Percentiles rank a stretch among this genome's conserved stretches.
These are phyloP conservation scores for Dalbergia cochinchinensis DNA, from an alignment of 306 rosid species.

Conservation along the genomic window DNA sequence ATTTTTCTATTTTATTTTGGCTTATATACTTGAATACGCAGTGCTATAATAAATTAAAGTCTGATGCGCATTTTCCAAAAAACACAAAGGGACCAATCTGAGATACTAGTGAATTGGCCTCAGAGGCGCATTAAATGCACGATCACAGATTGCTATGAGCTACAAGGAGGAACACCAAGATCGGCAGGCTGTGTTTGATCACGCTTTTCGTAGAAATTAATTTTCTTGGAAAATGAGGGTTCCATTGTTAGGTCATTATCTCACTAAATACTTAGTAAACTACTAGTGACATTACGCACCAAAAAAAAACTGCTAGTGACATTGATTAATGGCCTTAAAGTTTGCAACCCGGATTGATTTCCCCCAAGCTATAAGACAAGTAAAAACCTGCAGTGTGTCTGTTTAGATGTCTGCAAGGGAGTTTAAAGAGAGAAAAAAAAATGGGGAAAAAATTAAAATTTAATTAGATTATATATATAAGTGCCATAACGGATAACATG, in stretches of 20 bases:
- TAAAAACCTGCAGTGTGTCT: slow-evolving; percentile 63
- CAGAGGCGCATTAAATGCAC: slow-evolving; percentile 55
- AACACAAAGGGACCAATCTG: slow-evolving; percentile 43
- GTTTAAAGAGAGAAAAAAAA: neutral
- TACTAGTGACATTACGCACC: slow-evolving; percentile 24
- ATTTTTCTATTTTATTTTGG: neutral
- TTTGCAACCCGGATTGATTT: slow-evolving; percentile 49
- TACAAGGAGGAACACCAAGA: slow-evolving; percentile 42
- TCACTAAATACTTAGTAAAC: slow-evolving; percentile 51
- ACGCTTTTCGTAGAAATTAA: slow-evolving; percentile 42
- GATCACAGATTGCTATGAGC: slow-evolving; percentile 33
- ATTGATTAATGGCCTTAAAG: slow-evolving; percentile 50
- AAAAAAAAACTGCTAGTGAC: neutral
- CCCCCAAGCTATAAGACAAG: slow-evolving; percentile 55
- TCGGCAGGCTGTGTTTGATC: slow-evolving; percentile 36
- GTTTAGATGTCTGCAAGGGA: slow-evolving; percentile 55
- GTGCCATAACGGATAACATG: neutral
- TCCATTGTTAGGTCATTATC: slow-evolving; percentile 61
- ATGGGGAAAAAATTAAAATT: no score
- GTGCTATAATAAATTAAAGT: neutral
- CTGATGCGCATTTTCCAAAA: slow-evolving; percentile 38
- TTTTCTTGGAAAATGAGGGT: slow-evolving; percentile 61
- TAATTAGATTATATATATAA: neutral
- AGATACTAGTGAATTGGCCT: slow-evolving; percentile 45
- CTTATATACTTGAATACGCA: neutral